Evolutionary conservation across 805 yeast genomes (phyloP), one percentile per base, ranked within the genome.

Genomic region (Tetrapisispora nanseiensis): DNA sequence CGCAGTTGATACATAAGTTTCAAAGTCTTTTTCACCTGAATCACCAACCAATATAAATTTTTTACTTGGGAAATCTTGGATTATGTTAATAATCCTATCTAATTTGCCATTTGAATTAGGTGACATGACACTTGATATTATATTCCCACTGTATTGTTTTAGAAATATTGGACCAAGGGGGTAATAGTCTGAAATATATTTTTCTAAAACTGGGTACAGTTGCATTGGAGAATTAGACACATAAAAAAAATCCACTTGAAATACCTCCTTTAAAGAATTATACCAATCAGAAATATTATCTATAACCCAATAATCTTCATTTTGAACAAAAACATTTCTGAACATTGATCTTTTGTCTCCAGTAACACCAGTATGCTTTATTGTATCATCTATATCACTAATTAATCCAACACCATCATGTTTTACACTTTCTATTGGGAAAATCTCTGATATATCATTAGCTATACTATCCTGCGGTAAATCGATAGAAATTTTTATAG

Each of bases 181-280:
- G 34, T 86, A 73, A 5, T 72, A 67, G 15, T 51, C 51, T 3
- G 51, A 36, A 13, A 61, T 50, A 41, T 54, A 62, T 11, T 40
- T 41, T 16, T 55, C 47, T 30, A 59, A 36, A 15, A 84, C 72
- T 16, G 76, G 71, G 58, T 71, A 87, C 20, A 92, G 65, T 61
- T 92, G 97, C 78, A 94, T 84, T 0, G 99, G 99, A 1, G 95
- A 80, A 63, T 94, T 92, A 7, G 97, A 89, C 2, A 94, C 97
- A 59, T 90, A 94, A 59, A 89, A 95, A 54, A 90, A 77, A n/a
- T 77, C 67, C 3, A 79, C 71, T 11, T 70, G 57, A 32, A 55
- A 63, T 13, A 61, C 61, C 9, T 63, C 56, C 9, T 59, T 56
- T 30, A 89, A 56, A n/a, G 66, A 63, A 8, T 68, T 67, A 55